phyloP scores from a whole-genome alignment of 2,329 filamentous ascomycete species.

The Phaeomoniella chlamydospora region DNA sequence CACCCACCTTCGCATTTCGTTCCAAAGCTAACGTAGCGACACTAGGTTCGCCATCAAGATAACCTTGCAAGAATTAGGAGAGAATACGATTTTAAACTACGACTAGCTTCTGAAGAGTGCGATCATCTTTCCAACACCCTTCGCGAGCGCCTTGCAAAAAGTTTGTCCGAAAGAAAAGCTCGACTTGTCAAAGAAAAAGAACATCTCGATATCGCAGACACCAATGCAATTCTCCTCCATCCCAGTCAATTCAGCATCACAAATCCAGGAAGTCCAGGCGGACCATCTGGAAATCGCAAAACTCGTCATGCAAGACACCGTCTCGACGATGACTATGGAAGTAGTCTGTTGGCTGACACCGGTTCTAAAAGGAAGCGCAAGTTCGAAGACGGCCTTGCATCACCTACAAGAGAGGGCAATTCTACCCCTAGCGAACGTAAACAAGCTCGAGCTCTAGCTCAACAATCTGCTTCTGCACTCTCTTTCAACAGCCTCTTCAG shows the following conservation, averaged over 20 bases:
- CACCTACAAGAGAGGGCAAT: slow-evolving; percentile 36
- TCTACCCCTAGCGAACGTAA: slow-evolving; percentile 36
- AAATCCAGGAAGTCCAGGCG: slow-evolving; percentile 48
- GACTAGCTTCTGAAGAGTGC: slow-evolving; percentile 49
- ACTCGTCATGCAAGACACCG: slow-evolving; percentile 47
- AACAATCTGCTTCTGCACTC: slow-evolving; percentile 42
- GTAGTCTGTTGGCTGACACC: slow-evolving; percentile 29
- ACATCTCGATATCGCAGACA: slow-evolving; percentile 51
- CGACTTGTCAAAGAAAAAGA: slow-evolving; percentile 50
- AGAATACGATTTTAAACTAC: slow-evolving; percentile 43
- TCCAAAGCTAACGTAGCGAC: slow-evolving; percentile 4
- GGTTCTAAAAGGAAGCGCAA: slow-evolving; percentile 45
- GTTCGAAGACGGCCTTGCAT: slow-evolving; percentile 43
- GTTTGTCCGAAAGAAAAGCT: slow-evolving; percentile 40
- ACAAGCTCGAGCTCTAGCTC: slow-evolving; percentile 34
- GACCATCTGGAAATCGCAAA: slow-evolving; percentile 45
- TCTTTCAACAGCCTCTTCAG: slow-evolving; percentile 53
- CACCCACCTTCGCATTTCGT: slow-evolving; percentile 2
- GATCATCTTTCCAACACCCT: slow-evolving; percentile 42
- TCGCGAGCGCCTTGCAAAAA: slow-evolving; percentile 45
- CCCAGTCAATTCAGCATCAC: slow-evolving; percentile 53
- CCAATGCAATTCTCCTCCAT: slow-evolving; percentile 49
- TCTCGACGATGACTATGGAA: slow-evolving; percentile 37
- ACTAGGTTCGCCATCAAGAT: slow-evolving; percentile 42
- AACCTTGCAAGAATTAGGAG: slow-evolving; percentile 40